Conservation (phyloP, 495 filamentous ascomycete species). For the Hypoxylon rickii region DNA sequence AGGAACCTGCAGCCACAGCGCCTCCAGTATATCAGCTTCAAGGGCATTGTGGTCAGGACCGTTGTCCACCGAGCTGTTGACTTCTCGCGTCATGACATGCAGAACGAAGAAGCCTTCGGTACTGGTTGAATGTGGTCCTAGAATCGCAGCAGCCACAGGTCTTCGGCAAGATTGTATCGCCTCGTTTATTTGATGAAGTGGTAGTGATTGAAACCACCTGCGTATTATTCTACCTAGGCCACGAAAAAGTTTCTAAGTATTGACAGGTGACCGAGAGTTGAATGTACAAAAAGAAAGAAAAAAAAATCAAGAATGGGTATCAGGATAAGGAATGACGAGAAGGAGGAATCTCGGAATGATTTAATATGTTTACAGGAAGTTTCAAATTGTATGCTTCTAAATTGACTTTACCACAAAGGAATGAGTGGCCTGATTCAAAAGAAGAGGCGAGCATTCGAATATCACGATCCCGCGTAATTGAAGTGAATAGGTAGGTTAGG, state of each 20-base stretch:
- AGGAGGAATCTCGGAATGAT: not conserved
- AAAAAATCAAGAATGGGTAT: not conserved
- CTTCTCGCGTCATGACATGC: constrained; percentile 61
- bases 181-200: too few species aligned
- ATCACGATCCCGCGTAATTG: not conserved
- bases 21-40: constrained; percentile 45
- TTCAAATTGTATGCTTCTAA: not conserved
- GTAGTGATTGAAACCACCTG: too few species aligned
- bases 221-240: too few species aligned
- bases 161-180: not conserved
- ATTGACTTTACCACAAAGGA: not conserved
- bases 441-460: too few species aligned
- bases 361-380: too few species aligned
- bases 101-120: constrained; percentile 14
- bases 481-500: not conserved
- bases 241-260: too few species aligned
- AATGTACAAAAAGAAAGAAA: not conserved
- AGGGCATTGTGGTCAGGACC: constrained; percentile 29
- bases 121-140: constrained; percentile 7
- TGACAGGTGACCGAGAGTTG: too few species aligned
- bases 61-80: constrained; percentile 45
- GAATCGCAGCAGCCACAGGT: not conserved
- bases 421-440: too few species aligned
- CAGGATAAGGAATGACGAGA: not conserved
- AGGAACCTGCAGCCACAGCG: constrained; percentile 56